phyloP scores from a whole-genome alignment of 1,284 basidiomycete genomes.

The Vanrija humicola region DNA sequence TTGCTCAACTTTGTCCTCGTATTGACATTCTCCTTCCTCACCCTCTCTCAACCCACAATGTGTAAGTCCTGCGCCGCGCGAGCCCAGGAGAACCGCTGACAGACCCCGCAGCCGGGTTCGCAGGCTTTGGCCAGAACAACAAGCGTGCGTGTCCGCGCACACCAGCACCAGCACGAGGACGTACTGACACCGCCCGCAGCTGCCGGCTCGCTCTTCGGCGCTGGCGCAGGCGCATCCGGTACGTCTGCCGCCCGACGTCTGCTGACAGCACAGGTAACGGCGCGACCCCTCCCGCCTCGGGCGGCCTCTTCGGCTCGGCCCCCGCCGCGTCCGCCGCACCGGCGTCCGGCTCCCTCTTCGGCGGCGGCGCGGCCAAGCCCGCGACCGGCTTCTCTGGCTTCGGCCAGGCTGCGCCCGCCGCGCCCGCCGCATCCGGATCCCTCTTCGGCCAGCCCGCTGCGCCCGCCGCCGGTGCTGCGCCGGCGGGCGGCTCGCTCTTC shows the following conservation, averaged over 20 bases:
- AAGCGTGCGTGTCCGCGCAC: conserved; percentile 10
- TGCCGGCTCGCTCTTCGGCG: conserved; percentile 27
- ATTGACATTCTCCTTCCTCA: not conserved
- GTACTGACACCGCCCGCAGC: conserved; percentile 9
- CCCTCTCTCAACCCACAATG: conserved; percentile 1
- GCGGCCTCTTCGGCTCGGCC: conserved; percentile 3
- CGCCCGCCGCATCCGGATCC: conserved; percentile 11
- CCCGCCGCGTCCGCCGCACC: conserved; percentile 10
- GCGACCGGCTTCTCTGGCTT: conserved; percentile 25
- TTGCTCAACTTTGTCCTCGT: not conserved
- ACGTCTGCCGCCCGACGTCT: too few species aligned
- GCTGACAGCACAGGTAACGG: too few species aligned
- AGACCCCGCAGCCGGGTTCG: conserved; percentile 28
- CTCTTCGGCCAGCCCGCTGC: conserved; percentile 20
- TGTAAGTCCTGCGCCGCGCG: not conserved
- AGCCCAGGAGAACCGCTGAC: not conserved
- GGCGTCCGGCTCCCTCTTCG: conserved; percentile 16
- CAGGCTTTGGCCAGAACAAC: conserved; percentile 37
- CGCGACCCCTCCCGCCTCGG: not conserved
- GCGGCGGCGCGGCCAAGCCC: conserved; percentile 18
- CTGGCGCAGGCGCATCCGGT: conserved; percentile 17
- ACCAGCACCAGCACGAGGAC: not conserved
- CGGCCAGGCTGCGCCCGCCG: conserved; percentile 17
- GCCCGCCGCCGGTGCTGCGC: conserved; percentile 1
- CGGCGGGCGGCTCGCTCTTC: conserved; percentile 17